Base-by-base conservation (phyloP, 805 yeast genomes). In the Groenewaldozyma salmanticensis region DNA sequence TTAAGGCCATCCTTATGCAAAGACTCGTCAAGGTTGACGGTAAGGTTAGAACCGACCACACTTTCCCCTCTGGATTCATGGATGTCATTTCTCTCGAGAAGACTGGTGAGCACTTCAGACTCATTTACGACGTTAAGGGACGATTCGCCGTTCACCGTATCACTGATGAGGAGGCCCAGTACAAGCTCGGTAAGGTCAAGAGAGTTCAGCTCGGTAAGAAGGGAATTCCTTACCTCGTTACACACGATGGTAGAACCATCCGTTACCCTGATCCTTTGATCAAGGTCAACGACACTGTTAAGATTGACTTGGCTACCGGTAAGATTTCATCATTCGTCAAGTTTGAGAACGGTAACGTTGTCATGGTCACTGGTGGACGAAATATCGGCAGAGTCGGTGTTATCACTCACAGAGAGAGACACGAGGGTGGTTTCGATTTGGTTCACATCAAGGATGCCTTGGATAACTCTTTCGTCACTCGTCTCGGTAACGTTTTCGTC, bases 11-110 rank as follows among this genome's bases (percentile, higher is more conserved):
- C 71, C 75, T 90, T 70, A 85, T 85, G 95, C 94, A 88, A 78
- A 84, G 95, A 72, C 94, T 86, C 60, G 96, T 88, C 65, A 82
- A 88, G 77, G 97, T 92, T 60, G 98, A 90, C 70, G 95, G 94
- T 70, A 90, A 90, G 79, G 96, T 90, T 61, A 88, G 97, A 86
- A 90, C 98, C 60, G 97, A 92, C 71, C 68, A 95, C 55, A 92
- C 97, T 57, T 90, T 67, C 95, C 98, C 98, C 70, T 83, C 97
- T 66, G 98, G 98, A 65, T 90, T 92, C 85, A 88, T 88, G 97
- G 98, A 90, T 69, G 97, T 92, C 60, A 86, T 90, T 73, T 60
- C 95, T 57, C 75, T 90, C 65, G 97, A 90, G 68, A 95, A 95
- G 67, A 90, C 98, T 72, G 86, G 87, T 72, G 98, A 90, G 77